Evolutionary conservation across 1,284 basidiomycete genomes (phyloP).

Genomic region (Cutaneotrichosporon daszewskae): DNA sequence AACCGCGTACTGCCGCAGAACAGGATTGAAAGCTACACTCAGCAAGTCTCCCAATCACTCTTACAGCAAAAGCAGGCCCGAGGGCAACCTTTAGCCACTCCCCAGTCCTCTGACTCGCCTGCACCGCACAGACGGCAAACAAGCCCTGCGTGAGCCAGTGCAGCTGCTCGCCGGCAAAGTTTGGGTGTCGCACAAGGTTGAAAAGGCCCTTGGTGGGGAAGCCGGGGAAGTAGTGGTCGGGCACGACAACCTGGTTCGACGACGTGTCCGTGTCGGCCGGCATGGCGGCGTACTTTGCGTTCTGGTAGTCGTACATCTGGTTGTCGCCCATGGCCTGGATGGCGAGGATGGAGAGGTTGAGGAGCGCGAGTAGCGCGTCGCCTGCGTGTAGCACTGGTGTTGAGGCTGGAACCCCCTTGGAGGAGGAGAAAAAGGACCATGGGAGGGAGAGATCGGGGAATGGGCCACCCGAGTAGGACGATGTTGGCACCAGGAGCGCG

Average conservation of each 20-base stretch:
- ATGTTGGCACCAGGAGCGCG: no score
- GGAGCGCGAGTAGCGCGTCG: slow-evolving; percentile 59
- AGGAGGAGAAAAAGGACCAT: no score
- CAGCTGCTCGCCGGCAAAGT: slow-evolving; percentile 79
- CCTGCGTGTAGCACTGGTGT: slow-evolving; percentile 52
- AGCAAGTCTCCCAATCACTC: slow-evolving; percentile 43
- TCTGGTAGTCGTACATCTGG: slow-evolving; percentile 76
- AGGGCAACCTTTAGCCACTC: slow-evolving; percentile 1
- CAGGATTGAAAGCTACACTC: slow-evolving; percentile 50
- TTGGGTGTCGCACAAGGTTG: slow-evolving; percentile 82
- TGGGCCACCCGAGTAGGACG: no score
- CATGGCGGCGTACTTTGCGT: slow-evolving; percentile 61
- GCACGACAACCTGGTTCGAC: neutral
- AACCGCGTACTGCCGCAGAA: slow-evolving; percentile 69
- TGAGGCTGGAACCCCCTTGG: no score
- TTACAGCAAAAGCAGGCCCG: neutral
- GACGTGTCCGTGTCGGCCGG: slow-evolving; percentile 4
- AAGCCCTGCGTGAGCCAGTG: slow-evolving; percentile 65
- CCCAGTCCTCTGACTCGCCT: slow-evolving; percentile 4
- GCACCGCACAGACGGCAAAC: slow-evolving; percentile 38
- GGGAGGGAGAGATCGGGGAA: no score
- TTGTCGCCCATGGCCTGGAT: slow-evolving; percentile 81
- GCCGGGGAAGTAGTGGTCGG: slow-evolving; percentile 58
- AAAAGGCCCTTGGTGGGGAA: slow-evolving; percentile 81
- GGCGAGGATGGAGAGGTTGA: slow-evolving; percentile 55